Evolutionary conservation across 106 monocot genomes (phyloP).

Genomic region (Allium cepa): DNA sequence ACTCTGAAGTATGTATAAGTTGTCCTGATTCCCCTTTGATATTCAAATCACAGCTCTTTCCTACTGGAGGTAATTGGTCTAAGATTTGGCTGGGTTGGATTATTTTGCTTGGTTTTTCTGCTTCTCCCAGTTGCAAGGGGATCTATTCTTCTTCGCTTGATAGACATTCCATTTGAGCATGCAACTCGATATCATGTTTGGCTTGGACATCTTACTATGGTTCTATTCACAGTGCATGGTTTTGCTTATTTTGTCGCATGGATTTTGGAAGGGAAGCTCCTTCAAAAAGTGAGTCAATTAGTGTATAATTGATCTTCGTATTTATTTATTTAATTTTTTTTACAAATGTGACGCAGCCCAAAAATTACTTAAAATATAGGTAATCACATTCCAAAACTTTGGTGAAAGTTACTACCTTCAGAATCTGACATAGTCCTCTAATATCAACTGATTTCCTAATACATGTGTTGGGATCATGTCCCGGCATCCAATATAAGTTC

Average conservation of each 20-base stretch:
- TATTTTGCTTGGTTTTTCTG: constrained; percentile 64
- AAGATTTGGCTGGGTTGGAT: constrained; percentile 55
- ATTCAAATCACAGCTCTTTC: constrained; percentile 30
- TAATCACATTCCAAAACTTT: too few species aligned
- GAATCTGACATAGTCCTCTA: too few species aligned
- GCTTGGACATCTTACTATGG: constrained; percentile 96
- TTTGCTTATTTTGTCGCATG: constrained; percentile 43
- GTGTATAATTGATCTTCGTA: neutral
- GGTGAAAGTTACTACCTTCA: too few species aligned
- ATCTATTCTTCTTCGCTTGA: constrained; percentile 84
- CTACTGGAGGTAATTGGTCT: constrained; percentile 42
- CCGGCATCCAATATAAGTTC: too few species aligned
- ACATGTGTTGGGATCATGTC: too few species aligned
- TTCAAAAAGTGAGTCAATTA: constrained; percentile 29
- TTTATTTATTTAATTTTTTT: too few species aligned
- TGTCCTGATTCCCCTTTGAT: too few species aligned
- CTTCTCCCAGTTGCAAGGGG: constrained; percentile 83
- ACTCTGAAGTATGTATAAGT: too few species aligned
- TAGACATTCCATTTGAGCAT: constrained; percentile 96
- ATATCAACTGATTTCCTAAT: too few species aligned
- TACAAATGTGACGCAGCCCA: too few species aligned
- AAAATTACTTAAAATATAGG: too few species aligned
- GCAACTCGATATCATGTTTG: constrained; percentile 94
- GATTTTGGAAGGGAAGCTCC: constrained; percentile 37
- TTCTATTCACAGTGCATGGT: constrained; percentile 75